Evolutionary conservation across 768 basidiomycete genomes (phyloP).

Genomic region (Nidularia pulvinata): DNA sequence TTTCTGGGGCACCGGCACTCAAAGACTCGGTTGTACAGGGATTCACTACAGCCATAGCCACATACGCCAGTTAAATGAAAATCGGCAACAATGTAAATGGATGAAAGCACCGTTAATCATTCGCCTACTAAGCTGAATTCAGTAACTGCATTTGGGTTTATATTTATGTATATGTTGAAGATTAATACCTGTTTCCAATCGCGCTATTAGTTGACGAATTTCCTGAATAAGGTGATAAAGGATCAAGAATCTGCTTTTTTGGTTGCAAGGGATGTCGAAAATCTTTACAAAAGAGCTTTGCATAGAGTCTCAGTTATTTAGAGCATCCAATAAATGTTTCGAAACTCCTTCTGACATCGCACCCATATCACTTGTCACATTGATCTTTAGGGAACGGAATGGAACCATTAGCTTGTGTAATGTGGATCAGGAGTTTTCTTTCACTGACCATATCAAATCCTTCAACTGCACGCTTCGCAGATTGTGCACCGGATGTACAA

Average conservation of each 20-base stretch:
- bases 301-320: neutral
- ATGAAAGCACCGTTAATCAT: too few species aligned
- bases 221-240: neutral
- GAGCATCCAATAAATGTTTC: neutral
- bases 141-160: too few species aligned
- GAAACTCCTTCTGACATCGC: neutral
- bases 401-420: neutral
- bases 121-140: too few species aligned
- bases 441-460: slow-evolving; percentile 21
- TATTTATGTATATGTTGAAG: too few species aligned
- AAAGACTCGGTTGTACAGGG: too few species aligned
- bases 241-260: neutral
- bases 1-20: too few species aligned
- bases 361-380: neutral
- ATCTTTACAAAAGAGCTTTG: neutral
- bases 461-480: slow-evolving; percentile 15
- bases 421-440: neutral
- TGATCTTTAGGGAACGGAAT: neutral
- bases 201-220: neutral
- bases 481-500: slow-evolving; percentile 15
- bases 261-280: neutral
- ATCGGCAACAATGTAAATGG: too few species aligned
- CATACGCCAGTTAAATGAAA: too few species aligned
- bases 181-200: neutral
- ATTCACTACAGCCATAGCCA: too few species aligned